Evolutionary conservation across 345 rosid genomes (phyloP).

Genomic region (Brassica juncea): DNA sequence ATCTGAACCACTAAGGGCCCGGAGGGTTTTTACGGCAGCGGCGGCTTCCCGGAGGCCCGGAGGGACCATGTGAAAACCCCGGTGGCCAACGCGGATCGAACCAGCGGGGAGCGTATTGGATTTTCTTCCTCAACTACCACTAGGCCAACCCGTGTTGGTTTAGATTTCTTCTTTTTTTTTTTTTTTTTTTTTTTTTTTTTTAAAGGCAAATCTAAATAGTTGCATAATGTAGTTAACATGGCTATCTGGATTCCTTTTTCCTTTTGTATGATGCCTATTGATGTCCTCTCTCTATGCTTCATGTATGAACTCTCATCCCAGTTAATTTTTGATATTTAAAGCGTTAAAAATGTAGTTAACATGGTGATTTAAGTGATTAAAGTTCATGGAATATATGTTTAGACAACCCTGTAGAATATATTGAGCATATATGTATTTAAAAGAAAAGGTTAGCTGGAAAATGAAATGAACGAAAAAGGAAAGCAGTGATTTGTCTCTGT

Average conservation of each 20-base stretch:
- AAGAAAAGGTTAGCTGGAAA: conserved; percentile 22
- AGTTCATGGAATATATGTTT: background rate
- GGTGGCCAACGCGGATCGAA: no score
- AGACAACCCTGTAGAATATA: background rate
- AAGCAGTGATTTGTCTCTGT: conserved; percentile 37
- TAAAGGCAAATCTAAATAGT: no score
- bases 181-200: no score
- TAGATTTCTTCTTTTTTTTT: no score
- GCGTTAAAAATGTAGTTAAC: background rate
- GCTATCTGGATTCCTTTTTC: background rate
- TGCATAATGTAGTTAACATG: background rate
- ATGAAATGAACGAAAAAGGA: conserved; percentile 37
- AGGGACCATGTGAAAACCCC: no score
- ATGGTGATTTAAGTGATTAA: background rate
- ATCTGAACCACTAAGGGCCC: no score
- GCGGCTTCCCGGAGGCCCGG: no score
- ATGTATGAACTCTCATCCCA: background rate
- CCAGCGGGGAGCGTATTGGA: no score
- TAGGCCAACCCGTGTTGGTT: no score
- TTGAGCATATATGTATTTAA: background rate
- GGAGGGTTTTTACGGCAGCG: no score
- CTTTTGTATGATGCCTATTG: background rate
- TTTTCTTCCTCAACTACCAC: no score
- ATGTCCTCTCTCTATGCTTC: background rate
- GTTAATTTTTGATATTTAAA: background rate